Evolutionary conservation across 192 early-diverging fungal species (phyloP).

Genomic region (Mortierella antarctica): DNA sequence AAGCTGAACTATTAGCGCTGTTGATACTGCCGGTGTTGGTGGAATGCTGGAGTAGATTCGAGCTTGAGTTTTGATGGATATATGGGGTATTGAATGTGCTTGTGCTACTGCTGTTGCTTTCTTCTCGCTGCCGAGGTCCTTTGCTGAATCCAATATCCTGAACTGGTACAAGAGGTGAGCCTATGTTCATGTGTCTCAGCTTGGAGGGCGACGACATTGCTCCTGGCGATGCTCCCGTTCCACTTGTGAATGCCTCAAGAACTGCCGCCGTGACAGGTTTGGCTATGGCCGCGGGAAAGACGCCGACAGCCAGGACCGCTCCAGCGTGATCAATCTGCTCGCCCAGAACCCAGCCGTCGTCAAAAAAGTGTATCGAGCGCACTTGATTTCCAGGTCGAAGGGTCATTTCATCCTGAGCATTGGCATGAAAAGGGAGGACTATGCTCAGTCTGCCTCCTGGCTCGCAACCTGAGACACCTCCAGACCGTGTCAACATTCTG

Average conservation of each 20-base stretch:
- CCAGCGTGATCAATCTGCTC: constrained; percentile 51
- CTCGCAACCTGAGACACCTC: constrained; percentile 22
- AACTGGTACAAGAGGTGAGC: constrained; percentile 30
- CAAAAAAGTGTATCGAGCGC: constrained; percentile 40
- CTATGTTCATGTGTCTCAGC: constrained; percentile 23
- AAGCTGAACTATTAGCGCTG: constrained; percentile 21
- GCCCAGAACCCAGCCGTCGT: constrained; percentile 48
- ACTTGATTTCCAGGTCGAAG: constrained; percentile 51
- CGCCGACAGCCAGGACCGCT: constrained; percentile 16
- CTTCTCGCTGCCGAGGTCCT: constrained; percentile 21
- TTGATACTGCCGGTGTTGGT: constrained; percentile 21
- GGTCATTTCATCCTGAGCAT: constrained; percentile 26
- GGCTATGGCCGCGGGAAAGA: constrained; percentile 25
- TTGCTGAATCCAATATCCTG: constrained; percentile 37
- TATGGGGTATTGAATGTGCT: constrained; percentile 43
- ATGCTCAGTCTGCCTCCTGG: constrained; percentile 35
- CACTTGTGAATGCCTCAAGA: constrained; percentile 14
- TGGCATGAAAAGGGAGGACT: constrained; percentile 32
- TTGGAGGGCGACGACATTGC: constrained; percentile 37
- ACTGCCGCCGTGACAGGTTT: constrained; percentile 26
- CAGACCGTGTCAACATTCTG: constrained; percentile 20
- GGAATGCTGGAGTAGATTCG: constrained; percentile 28
- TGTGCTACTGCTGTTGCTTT: constrained; percentile 24
- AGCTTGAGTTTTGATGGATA: constrained; percentile 48
- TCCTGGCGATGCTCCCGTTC: constrained; percentile 5